These are phyloP conservation scores for Annulohypoxylon moriforme DNA, from an alignment of 495 filamentous ascomycete species.

Conservation along the genomic window DNA sequence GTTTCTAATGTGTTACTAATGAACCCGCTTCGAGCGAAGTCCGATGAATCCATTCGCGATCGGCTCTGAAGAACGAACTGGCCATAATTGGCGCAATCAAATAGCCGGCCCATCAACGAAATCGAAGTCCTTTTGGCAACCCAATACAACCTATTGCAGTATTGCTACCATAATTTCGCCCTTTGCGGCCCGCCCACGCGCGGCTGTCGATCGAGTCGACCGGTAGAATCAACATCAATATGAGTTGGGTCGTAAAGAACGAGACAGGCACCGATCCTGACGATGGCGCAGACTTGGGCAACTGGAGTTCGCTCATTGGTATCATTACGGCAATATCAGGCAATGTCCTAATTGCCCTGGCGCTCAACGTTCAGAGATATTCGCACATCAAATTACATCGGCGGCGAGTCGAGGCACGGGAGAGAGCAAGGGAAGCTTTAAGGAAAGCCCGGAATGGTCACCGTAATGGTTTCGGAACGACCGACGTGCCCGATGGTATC, in stretches of 20 bases:
- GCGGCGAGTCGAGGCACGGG: conserved; percentile 50
- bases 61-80: conserved; percentile 16
- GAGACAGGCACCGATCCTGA: conserved; percentile 50
- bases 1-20: conserved; percentile 17
- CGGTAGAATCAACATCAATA: conserved; percentile 28
- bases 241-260: conserved; percentile 40
- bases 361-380: conserved; percentile 96
- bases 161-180: conserved; percentile 8
- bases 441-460: conserved; percentile 50
- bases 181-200: conserved; percentile 18
- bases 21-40: conserved; percentile 23
- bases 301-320: conserved; percentile 94
- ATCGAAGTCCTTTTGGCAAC: background rate
- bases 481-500: conserved; percentile 32
- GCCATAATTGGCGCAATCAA: conserved; percentile 34
- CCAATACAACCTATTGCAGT: conserved; percentile 6
- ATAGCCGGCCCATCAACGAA: conserved; percentile 13
- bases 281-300: conserved; percentile 63
- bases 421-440: conserved; percentile 64
- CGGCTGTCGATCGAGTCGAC: conserved; percentile 35
- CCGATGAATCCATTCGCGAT: conserved; percentile 36
- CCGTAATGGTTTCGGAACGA: conserved; percentile 44
- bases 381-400: conserved; percentile 82
- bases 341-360: conserved; percentile 92
- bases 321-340: conserved; percentile 91